A percentile compares a stretch with the other conserved stretches of the same genome.
phyloP scores from a whole-genome alignment of 2,329 filamentous ascomycete genomes.

The Penicillium sp. region DNA sequence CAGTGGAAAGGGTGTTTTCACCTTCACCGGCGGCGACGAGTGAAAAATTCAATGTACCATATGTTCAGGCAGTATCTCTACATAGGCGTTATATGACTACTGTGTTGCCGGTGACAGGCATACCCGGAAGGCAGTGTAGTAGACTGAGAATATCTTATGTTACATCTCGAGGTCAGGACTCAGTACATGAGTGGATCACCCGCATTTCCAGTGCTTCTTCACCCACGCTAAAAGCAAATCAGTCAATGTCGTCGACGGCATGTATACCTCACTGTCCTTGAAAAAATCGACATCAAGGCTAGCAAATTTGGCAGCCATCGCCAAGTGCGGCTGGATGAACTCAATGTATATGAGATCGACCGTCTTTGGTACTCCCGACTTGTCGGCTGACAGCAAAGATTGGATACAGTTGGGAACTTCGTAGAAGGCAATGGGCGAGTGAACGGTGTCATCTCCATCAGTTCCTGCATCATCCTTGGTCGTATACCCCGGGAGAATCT shows the following conservation, averaged over 20 bases:
- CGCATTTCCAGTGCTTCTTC: slow-evolving; percentile 52
- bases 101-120: background rate
- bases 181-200: slow-evolving; percentile 3
- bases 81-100: background rate
- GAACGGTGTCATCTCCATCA: slow-evolving; percentile 89
- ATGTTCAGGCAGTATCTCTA: background rate
- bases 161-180: background rate
- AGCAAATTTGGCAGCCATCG: slow-evolving; percentile 67
- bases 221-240: slow-evolving; percentile 61
- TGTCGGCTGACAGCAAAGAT: slow-evolving; percentile 52
- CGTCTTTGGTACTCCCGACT: slow-evolving; percentile 57
- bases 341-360: slow-evolving; percentile 91
- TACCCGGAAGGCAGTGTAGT: background rate
- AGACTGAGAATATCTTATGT: background rate
- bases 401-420: slow-evolving; percentile 81
- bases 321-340: slow-evolving; percentile 80
- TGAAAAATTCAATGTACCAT: slow-evolving; percentile 17
- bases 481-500: slow-evolving; percentile 73
- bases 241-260: slow-evolving; percentile 55
- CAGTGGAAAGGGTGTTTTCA: slow-evolving; percentile 84
- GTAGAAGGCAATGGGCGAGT: slow-evolving; percentile 72
- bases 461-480: slow-evolving; percentile 78
- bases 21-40: slow-evolving; percentile 59
- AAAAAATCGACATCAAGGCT: slow-evolving; percentile 50
- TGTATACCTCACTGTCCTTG: slow-evolving; percentile 52